A percentile compares a stretch with the other conserved stretches of the same genome.
These are phyloP conservation scores for Annona cherimola DNA, from an alignment of 164 flowering plant genomes.

Conservation along the genomic window DNA sequence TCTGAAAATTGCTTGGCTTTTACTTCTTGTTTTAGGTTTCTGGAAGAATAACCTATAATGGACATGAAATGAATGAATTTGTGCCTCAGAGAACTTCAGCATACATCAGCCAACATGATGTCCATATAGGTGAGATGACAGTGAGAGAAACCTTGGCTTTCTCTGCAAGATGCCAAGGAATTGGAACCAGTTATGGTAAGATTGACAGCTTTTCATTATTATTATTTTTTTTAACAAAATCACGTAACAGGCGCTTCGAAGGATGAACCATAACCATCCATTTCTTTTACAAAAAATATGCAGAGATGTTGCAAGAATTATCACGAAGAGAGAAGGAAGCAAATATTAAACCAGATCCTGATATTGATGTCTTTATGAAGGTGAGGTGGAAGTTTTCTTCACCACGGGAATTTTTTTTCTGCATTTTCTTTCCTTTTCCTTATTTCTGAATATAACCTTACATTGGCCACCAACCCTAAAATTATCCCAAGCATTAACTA, in stretches of 20 bases:
- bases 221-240: neutral
- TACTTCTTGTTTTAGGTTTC: constrained; percentile 24
- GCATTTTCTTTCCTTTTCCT: too few species aligned
- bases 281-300: neutral
- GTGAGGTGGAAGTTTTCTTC: neutral
- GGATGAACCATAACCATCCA: neutral
- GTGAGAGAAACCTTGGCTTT: constrained; percentile 50
- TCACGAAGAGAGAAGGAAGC: constrained; percentile 48
- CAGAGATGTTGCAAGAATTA: constrained; percentile 46
- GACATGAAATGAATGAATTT: constrained; percentile 58
- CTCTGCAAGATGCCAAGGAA: constrained; percentile 60
- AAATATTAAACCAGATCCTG: constrained; percentile 53
- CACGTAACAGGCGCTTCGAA: neutral
- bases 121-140: constrained; percentile 55
- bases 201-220: neutral
- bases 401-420: too few species aligned
- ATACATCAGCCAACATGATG: constrained; percentile 54
- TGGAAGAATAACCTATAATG: constrained; percentile 58
- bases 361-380: constrained; percentile 35
- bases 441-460: too few species aligned
- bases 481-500: too few species aligned
- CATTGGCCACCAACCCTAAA: too few species aligned
- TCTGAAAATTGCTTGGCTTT: neutral
- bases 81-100: constrained; percentile 58
- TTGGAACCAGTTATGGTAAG: constrained; percentile 43